These are phyloP conservation scores for Oenanthe javanica DNA, from an alignment of 140 eudicot species.

Conservation along the genomic window DNA sequence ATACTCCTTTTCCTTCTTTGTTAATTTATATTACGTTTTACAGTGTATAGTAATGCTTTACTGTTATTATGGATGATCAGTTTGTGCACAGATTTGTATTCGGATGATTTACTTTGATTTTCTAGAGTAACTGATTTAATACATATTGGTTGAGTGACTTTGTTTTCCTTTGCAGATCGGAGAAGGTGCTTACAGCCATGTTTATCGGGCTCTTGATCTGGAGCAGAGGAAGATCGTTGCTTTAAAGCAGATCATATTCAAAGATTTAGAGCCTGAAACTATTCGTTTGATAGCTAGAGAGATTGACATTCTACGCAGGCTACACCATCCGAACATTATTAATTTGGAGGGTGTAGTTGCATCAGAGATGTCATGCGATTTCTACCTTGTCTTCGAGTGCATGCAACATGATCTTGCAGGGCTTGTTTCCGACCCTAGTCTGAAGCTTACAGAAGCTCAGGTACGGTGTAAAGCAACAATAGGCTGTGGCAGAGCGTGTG, in stretches of 20 bases:
- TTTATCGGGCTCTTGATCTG: conserved; percentile 83
- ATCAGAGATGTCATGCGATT: conserved; percentile 82
- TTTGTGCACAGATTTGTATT: not conserved
- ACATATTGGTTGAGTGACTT: not conserved
- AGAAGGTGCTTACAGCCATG: conserved; percentile 91
- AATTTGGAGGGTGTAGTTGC: conserved; percentile 89
- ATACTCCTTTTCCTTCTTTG: not conserved
- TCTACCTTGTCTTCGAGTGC: conserved; percentile 83
- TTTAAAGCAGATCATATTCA: conserved; percentile 77
- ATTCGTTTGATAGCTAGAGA: conserved; percentile 93
- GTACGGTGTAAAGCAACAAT: conserved; percentile 20
- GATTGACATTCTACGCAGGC: conserved; percentile 70
- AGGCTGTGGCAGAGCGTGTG: not conserved
- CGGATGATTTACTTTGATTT: not conserved
- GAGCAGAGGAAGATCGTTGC: conserved; percentile 85
- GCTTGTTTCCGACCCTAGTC: conserved; percentile 70
- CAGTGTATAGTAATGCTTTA: not conserved
- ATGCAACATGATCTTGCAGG: conserved; percentile 92
- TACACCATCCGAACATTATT: conserved; percentile 79
- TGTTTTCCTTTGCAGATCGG: conserved; percentile 57
- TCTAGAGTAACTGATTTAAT: conserved; percentile 7
- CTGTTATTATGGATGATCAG: not conserved
- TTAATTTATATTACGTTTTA: not conserved
- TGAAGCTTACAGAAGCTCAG: conserved; percentile 84
- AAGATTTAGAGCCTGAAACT: conserved; percentile 80